Evolutionary conservation across 768 basidiomycete species (phyloP).

Genomic region (Cyclocybe cylindracea): DNA sequence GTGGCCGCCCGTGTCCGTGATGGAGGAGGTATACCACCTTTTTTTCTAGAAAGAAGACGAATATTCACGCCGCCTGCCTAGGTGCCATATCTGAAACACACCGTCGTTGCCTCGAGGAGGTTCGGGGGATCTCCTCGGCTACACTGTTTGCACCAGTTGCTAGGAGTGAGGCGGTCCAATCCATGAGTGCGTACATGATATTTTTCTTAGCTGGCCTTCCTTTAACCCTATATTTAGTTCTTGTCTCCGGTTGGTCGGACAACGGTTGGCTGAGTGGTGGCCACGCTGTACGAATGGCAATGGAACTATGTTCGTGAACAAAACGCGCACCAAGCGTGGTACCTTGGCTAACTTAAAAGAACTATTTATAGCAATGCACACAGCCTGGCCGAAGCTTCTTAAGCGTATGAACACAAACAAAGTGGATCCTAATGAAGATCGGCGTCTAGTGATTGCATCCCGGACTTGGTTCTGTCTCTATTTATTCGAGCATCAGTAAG

Average conservation of each 20-base stretch:
- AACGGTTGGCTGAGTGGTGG: slow-evolving; percentile 95
- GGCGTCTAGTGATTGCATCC: slow-evolving; percentile 77
- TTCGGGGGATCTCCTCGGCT: slow-evolving; percentile 80
- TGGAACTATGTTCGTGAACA: slow-evolving; percentile 76
- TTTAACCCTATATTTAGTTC: slow-evolving; percentile 46
- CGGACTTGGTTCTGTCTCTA: slow-evolving; percentile 62
- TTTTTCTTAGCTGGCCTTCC: not conserved
- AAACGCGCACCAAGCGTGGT: slow-evolving; percentile 21
- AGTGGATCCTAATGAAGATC: slow-evolving; percentile 60
- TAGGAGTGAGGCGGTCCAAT: slow-evolving; percentile 86
- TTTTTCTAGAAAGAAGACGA: not conserved
- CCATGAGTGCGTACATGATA: slow-evolving; percentile 71
- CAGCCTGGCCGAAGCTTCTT: slow-evolving; percentile 84
- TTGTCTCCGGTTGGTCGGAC: slow-evolving; percentile 93
- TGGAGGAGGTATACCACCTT: slow-evolving; percentile 67
- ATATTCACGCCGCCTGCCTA: slow-evolving; percentile 27
- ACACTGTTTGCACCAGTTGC: slow-evolving; percentile 87
- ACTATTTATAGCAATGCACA: slow-evolving; percentile 69
- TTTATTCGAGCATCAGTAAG: not conserved
- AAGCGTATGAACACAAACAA: slow-evolving; percentile 77
- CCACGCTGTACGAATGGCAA: slow-evolving; percentile 96
- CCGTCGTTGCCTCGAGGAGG: slow-evolving; percentile 76
- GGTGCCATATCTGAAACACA: slow-evolving; percentile 77
- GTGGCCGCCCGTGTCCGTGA: slow-evolving; percentile 89
- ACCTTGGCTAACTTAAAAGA: not conserved